phyloP scores from a whole-genome alignment of 352 stramenopile species.

The Phytophthora pinifolia region DNA sequence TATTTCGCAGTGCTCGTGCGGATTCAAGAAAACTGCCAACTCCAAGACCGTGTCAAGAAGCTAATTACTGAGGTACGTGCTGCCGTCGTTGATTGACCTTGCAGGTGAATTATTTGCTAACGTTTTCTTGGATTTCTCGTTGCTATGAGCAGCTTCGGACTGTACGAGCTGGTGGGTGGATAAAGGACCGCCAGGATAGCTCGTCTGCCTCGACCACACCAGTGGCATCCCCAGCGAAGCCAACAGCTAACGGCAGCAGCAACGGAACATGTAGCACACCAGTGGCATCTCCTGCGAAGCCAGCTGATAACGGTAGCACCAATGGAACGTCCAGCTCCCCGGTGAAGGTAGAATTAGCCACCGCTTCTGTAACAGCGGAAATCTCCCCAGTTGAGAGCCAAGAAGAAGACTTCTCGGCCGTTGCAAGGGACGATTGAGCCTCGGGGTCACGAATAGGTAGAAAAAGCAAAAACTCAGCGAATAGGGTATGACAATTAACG shows the following conservation, averaged over 20 bases:
- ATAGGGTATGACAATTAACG: constrained; percentile 28
- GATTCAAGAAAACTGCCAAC: constrained; percentile 40
- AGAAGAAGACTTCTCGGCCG: background rate
- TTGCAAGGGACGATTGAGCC: background rate
- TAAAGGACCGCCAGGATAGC: constrained; percentile 48
- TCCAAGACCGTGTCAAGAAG: constrained; percentile 39
- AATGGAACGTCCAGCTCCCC: constrained; percentile 7
- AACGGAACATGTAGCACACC: background rate
- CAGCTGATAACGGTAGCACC: background rate
- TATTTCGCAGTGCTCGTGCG: constrained; percentile 75
- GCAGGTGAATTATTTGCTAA: constrained; percentile 1
- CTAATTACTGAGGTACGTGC: constrained; percentile 53
- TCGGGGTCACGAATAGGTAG: constrained; percentile 22
- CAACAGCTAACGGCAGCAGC: too few relatives aligned
- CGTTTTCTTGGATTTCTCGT: constrained; percentile 1
- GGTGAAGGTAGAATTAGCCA: constrained; percentile 10
- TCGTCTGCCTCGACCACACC: constrained; percentile 24
- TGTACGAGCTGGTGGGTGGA: constrained; percentile 51
- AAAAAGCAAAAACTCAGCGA: constrained; percentile 22
- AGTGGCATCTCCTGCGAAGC: too few relatives aligned
- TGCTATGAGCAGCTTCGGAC: constrained; percentile 35
- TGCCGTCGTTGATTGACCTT: background rate
- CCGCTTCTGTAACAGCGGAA: constrained; percentile 9
- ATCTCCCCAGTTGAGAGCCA: constrained; percentile 5
- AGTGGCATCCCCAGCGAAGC: constrained; percentile 26